Percentiles rank a stretch among this genome's conserved stretches.
These are phyloP conservation scores for Eruca vesicaria DNA, from an alignment of 441 rosid genomes.

Conservation along the genomic window DNA sequence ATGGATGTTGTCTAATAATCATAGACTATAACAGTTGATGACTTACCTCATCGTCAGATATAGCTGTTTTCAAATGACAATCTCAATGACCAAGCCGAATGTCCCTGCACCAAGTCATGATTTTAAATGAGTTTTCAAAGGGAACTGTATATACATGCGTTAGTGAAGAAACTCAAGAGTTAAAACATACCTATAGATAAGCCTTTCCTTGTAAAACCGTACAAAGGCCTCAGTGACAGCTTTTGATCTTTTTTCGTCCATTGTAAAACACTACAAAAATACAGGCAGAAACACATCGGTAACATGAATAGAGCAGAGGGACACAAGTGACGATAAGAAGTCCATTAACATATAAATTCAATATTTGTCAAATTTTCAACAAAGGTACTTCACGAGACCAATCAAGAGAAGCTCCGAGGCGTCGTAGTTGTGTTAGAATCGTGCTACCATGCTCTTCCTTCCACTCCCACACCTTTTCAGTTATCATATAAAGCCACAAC, in stretches of 20 bases:
- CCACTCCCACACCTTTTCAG: constrained; percentile 97
- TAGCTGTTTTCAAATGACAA: constrained; percentile 76
- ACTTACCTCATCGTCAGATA: constrained; percentile 88
- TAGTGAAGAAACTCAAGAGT: too few species aligned
- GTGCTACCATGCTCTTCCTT: constrained; percentile 73
- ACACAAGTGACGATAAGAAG: too few species aligned
- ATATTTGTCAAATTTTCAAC: too few species aligned
- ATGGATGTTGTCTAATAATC: constrained; percentile 3
- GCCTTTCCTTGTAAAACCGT: constrained; percentile 66
- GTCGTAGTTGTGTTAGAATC: constrained; percentile 62
- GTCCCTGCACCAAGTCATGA: constrained; percentile 57
- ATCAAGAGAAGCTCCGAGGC: constrained; percentile 90
- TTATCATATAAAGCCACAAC: too few species aligned
- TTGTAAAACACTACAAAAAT: constrained; percentile 74
- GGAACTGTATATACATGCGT: not conserved
- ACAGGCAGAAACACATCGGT: not conserved
- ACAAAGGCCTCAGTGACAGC: constrained; percentile 86
- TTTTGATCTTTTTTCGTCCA: constrained; percentile 84
- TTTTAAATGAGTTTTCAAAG: not conserved
- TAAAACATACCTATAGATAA: constrained; percentile 82
- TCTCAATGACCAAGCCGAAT: constrained; percentile 89
- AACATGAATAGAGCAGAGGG: too few species aligned
- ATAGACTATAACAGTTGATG: constrained; percentile 13
- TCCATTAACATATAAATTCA: not conserved
- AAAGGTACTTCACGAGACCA: constrained; percentile 90